A percentile compares a stretch with the other conserved stretches of the same genome.
These are phyloP conservation scores for Venturia nashicola DNA, from an alignment of 2,329 filamentous ascomycete genomes.

Conservation along the genomic window DNA sequence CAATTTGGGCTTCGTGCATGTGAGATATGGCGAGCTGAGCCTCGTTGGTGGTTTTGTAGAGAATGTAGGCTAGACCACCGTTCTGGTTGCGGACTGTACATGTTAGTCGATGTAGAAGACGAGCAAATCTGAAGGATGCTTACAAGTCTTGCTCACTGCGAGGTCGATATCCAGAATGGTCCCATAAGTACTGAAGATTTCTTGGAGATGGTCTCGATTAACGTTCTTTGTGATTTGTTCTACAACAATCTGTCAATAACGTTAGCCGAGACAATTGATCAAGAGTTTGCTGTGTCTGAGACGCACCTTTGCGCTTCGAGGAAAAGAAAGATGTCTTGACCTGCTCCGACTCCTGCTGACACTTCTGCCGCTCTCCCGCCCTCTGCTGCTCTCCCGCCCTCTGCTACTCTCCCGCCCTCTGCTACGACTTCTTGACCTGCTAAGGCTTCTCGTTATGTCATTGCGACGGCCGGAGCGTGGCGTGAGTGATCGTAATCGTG, in stretches of 20 bases:
- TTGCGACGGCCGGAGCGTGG: neutral
- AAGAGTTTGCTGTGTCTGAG: neutral
- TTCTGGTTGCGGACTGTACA: slow-evolving; percentile 61
- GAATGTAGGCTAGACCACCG: slow-evolving; percentile 84
- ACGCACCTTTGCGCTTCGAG: slow-evolving; percentile 10
- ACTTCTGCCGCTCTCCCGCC: slow-evolving; percentile 5
- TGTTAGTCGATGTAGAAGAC: neutral
- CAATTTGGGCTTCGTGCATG: slow-evolving; percentile 96
- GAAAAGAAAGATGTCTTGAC: neutral
- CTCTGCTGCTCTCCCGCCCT: no score
- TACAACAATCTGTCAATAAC: slow-evolving; percentile 62
- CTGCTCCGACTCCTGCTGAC: slow-evolving; percentile 2
- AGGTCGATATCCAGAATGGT: slow-evolving; percentile 77
- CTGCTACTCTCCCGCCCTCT: slow-evolving; percentile 6
- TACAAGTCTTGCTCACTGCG: slow-evolving; percentile 78
- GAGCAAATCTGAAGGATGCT: slow-evolving; percentile 20
- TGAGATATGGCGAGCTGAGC: slow-evolving; percentile 84
- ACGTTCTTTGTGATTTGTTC: slow-evolving; percentile 95
- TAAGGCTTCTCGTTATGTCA: neutral
- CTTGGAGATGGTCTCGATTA: slow-evolving; percentile 72
- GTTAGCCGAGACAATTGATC: neutral
- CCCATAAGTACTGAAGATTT: slow-evolving; percentile 87
- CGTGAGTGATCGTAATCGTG: slow-evolving; percentile 3
- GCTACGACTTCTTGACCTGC: slow-evolving; percentile 5
- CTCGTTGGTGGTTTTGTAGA: slow-evolving; percentile 64